Evolutionary conservation across 441 rosid species (phyloP), one percentile per base, ranked within the genome.

Genomic region (Gossypium gossypioides): DNA sequence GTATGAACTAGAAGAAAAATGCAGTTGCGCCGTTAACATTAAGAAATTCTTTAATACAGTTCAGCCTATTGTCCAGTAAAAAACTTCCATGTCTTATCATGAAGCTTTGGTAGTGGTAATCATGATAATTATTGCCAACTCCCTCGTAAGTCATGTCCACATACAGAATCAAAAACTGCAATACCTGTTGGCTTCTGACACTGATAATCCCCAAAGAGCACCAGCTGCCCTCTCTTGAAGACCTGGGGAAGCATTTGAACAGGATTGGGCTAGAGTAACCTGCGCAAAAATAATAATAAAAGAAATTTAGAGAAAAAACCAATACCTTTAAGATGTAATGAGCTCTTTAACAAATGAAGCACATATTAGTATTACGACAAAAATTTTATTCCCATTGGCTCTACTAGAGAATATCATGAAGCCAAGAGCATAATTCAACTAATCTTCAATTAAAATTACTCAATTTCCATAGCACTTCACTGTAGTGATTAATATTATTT

Each of bases 171-270:
- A 54, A 56, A 68, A 40, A 24, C 13, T 62, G 24, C 65, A 73
- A 46, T 79, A 94, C 97, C 99, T 92, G 77, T 95, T 95, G 71
- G 93, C 88, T 88, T 95, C 97, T 29, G 99, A 95, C 18, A 95
- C 99, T 0, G 97, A 95, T 79, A 95, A 85, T 76, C 97, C 99
- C 99, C 97, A 92, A 13, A 95, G 94, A 74, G 99, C 99, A 76
- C 99, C 99, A 54, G 97, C 99, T 16, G 97, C 99, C 82, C 99
- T 87, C 83, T 95, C 99, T 83, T 95, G 99, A 81, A 95, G 97
- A 83, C 97, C 99, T 42, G 91, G 87, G 51, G 99, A 90, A 55
- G 96, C 91, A 85, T 91, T 86, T 57, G 96, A 81, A 75, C 97
- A 95, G 34, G 97, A 85, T 75, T 91, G 92, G 50, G 97, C 99